Evolutionary conservation across 768 basidiomycete species (phyloP), one percentile per base, ranked within the genome.

Genomic region (Tremella fuciformis): DNA sequence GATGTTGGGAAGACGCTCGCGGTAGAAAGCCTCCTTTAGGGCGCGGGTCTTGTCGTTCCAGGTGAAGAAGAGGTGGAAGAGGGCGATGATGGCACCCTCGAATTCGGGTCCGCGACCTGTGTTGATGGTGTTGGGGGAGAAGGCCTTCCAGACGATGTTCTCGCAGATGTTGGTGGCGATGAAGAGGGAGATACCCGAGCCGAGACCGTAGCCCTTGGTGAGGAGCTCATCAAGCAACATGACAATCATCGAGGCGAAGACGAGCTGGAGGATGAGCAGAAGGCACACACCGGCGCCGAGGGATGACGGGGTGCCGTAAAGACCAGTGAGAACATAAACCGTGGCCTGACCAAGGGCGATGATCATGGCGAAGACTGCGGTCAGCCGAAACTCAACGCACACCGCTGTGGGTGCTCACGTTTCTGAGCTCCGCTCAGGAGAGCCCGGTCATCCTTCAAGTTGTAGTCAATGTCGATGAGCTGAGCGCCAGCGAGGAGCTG

Each of bases 81-180:
- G 83, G 1, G 93, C 87, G 66, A 97, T 88, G 66, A 98, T 81
- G 38, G 94, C 96, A 61, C 96, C 96, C 73, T 98, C 94, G 66
- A 98, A 99, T 77, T 99, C 96, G 53, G 93, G 89, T 2, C 94
- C 94, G 63, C 94, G 89, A 39, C 94, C 96, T 26, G 92, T 97
- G 84, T 98, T 98, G 79, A 98, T 80, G 47, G 96, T 97, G 19
- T 91, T 98, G 9, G 96, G 96, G 1, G 91, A 93, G 80, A 99
- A 98, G 1, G 94, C 96, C 75, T 99, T 99, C 94, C 94, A 99
- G 75, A 98, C 86, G 80, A 99, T 98, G 63, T 88, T 90, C 78
- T 99, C 96, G 79, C 94, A 98, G 69, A 99, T 98, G 83, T 98
- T 99, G 81, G 96, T 98, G 3, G 94, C 96, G 70, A 98, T 96